A percentile compares a stretch with the other conserved stretches of the same genome.
These are phyloP conservation scores for Sabuloglossum arenarium DNA, from an alignment of 495 filamentous ascomycete genomes.

Conservation along the genomic window DNA sequence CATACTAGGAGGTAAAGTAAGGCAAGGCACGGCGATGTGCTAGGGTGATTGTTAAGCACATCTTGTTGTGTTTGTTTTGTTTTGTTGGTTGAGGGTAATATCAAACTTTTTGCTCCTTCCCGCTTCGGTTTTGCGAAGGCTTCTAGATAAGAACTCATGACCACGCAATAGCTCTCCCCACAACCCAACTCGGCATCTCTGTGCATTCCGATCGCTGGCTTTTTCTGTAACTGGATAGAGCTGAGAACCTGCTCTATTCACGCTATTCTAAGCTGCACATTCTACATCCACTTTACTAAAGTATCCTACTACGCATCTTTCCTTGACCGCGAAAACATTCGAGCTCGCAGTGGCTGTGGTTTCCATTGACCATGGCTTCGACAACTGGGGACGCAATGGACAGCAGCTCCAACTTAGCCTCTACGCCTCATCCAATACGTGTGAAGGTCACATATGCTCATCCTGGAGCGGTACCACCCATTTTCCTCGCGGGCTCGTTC, in stretches of 20 bases:
- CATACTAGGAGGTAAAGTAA: not conserved
- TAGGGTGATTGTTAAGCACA: no score
- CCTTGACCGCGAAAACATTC: not conserved
- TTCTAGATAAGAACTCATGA: no score
- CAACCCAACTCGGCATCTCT: not conserved
- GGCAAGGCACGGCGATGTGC: no score
- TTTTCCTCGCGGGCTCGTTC: slow-evolving; percentile 46
- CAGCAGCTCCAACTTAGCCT: not conserved
- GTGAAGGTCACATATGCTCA: slow-evolving; percentile 37
- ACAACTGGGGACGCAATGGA: not conserved
- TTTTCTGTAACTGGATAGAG: not conserved
- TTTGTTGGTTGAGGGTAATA: not conserved
- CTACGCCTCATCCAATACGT: slow-evolving; percentile 12
- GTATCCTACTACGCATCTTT: not conserved
- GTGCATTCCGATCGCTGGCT: not conserved
- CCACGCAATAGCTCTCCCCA: no score
- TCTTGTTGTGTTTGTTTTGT: not conserved
- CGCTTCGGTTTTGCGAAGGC: not conserved
- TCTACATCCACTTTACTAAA: no score
- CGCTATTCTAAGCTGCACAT: not conserved
- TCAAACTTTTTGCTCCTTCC: not conserved
- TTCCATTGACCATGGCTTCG: not conserved
- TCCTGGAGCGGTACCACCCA: slow-evolving; percentile 32
- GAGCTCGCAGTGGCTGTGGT: not conserved
- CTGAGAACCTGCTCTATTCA: not conserved